Percentiles rank a stretch among this genome's conserved stretches.
phyloP scores from a whole-genome alignment of 1,284 basidiomycete genomes.

The Ustilago lituana region DNA sequence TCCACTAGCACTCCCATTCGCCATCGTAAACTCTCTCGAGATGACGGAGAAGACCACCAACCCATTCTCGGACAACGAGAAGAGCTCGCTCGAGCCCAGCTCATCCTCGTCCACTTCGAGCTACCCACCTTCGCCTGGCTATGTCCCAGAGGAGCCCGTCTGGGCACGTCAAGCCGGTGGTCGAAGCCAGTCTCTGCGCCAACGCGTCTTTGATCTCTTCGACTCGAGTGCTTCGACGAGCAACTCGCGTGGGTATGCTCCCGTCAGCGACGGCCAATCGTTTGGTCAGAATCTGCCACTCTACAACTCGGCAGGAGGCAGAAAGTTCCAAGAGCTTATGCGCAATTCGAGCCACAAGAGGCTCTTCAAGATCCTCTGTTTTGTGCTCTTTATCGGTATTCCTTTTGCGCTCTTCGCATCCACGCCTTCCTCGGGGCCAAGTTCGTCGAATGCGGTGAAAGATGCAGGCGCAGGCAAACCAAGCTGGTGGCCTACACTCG shows the following conservation, averaged over 20 bases:
- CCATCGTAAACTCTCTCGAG: no score
- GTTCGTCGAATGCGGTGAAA: background rate
- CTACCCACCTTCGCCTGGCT: constrained; percentile 20
- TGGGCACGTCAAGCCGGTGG: constrained; percentile 7
- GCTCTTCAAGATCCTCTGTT: constrained; percentile 12
- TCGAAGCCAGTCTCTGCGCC: background rate
- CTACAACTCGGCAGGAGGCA: background rate
- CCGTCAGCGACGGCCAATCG: background rate
- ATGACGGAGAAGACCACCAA: no score
- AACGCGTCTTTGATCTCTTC: constrained; percentile 13
- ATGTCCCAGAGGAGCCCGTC: constrained; percentile 6
- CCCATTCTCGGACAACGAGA: no score
- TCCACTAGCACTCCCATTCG: no score
- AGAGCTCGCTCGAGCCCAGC: no score
- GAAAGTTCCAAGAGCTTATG: background rate
- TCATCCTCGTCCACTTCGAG: constrained; percentile 6
- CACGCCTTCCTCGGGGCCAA: background rate
- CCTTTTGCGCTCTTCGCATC: constrained; percentile 8
- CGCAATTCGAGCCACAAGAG: constrained; percentile 8
- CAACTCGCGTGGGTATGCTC: constrained; percentile 8
- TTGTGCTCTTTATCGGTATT: constrained; percentile 11
- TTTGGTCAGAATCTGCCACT: constrained; percentile 1
- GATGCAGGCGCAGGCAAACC: background rate
- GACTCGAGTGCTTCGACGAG: background rate
- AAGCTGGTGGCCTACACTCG: background rate